Evolutionary conservation across 108 stramenopile genomes (phyloP).

Genomic region (Fragilaria radians): DNA sequence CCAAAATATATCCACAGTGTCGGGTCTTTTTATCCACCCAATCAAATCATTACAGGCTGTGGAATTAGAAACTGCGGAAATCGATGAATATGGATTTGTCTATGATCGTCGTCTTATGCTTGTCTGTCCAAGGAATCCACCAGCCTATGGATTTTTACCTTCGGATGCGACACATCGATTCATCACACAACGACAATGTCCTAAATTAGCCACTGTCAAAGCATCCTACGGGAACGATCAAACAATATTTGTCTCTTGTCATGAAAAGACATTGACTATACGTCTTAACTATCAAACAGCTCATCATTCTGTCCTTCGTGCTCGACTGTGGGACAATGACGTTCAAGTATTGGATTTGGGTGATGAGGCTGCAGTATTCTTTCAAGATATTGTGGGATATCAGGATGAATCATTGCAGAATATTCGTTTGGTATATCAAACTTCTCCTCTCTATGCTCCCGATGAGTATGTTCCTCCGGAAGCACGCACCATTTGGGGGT

Average conservation of each 20-base stretch:
- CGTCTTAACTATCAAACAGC: neutral
- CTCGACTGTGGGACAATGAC: slow-evolving; percentile 61
- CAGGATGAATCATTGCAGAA: slow-evolving; percentile 25
- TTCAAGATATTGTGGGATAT: slow-evolving; percentile 41
- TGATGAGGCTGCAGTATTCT: slow-evolving; percentile 61
- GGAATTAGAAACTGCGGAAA: slow-evolving; percentile 19
- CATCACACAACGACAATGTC: slow-evolving; percentile 70
- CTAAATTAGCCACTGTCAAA: slow-evolving; percentile 51
- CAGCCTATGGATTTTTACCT: slow-evolving; percentile 27
- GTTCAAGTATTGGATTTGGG: slow-evolving; percentile 67
- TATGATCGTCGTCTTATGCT: slow-evolving; percentile 74
- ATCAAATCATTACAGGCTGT: slow-evolving; percentile 75
- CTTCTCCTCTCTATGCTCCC: slow-evolving; percentile 15
- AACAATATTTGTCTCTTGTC: neutral
- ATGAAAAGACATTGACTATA: neutral
- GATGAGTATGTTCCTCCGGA: slow-evolving; percentile 45
- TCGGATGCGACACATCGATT: slow-evolving; percentile 57
- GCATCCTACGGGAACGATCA: slow-evolving; percentile 3
- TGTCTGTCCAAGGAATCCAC: slow-evolving; percentile 42
- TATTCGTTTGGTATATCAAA: slow-evolving; percentile 48
- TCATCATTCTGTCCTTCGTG: slow-evolving; percentile 14
- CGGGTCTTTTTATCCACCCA: slow-evolving; percentile 32
- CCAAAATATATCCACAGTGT: slow-evolving; percentile 6
- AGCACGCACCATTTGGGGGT: slow-evolving; percentile 27
- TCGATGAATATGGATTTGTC: slow-evolving; percentile 47